Percentiles rank a stretch among this genome's conserved stretches.
Evolutionary conservation across 2,329 filamentous ascomycete genomes (phyloP).

Genomic region (Fusarium marasasianum): DNA sequence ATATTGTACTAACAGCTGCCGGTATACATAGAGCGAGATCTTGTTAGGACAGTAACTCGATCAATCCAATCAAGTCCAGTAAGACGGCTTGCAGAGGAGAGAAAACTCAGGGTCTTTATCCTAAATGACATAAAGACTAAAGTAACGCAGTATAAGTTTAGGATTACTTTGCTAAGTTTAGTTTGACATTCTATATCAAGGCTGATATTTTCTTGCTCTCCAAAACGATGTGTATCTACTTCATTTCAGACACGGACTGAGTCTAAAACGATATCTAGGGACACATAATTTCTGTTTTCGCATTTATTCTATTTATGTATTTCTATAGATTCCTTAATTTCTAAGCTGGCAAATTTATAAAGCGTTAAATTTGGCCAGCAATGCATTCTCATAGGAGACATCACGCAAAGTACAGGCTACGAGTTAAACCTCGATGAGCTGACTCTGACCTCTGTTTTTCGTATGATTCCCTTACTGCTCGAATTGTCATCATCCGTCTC

Average conservation of each 20-base stretch:
- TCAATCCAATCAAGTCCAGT: fast-evolving
- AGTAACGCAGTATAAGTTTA: fast-evolving
- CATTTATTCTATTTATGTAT: neutral
- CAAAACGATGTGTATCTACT: neutral
- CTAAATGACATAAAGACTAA: neutral
- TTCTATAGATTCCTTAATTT: neutral
- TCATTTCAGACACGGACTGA: neutral
- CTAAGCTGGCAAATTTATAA: fast-evolving
- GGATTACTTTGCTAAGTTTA: too few species aligned
- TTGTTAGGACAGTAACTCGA: fast-evolving
- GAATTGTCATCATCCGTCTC: slow-evolving; percentile 11
- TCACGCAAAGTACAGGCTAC: neutral
- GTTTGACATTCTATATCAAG: neutral
- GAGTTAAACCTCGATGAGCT: neutral
- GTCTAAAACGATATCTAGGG: neutral
- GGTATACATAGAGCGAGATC: fast-evolving
- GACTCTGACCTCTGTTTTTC: neutral
- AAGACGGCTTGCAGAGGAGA: neutral
- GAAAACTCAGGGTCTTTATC: neutral
- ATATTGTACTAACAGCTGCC: fast-evolving
- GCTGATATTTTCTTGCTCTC: too few species aligned
- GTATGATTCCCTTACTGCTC: slow-evolving; percentile 6
- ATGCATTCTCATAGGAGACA: neutral
- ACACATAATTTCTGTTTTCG: neutral
- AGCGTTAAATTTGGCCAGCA: too few species aligned